These are phyloP conservation scores for Fusarium oligoseptatum DNA, from an alignment of 2,329 filamentous ascomycete species.

Conservation along the genomic window DNA sequence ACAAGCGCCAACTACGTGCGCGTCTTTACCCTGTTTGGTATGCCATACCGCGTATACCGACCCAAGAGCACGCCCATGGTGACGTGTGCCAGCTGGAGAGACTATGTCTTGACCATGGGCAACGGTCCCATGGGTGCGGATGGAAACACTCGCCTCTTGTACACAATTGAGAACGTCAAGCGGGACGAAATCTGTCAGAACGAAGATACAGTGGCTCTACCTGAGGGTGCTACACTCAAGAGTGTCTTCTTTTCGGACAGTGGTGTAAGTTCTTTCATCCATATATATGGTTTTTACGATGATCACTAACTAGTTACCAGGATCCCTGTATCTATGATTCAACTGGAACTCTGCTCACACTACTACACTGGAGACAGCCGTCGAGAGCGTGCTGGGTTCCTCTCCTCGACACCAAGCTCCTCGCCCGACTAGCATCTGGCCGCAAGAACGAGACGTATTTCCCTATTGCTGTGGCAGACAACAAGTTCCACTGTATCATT, in stretches of 20 bases:
- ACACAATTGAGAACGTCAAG: slow-evolving; percentile 95
- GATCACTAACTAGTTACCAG: slow-evolving; percentile 55
- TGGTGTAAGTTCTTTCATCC: slow-evolving; percentile 70
- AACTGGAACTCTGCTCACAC: slow-evolving; percentile 86
- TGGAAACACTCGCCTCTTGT: slow-evolving; percentile 82
- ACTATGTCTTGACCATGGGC: slow-evolving; percentile 96
- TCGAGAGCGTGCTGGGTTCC: slow-evolving; percentile 93
- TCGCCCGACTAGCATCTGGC: slow-evolving; percentile 85
- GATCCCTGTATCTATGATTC: slow-evolving; percentile 98
- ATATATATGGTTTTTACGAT: neutral
- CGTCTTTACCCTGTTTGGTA: slow-evolving; percentile 92
- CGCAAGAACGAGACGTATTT: slow-evolving; percentile 93
- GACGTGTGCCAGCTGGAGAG: slow-evolving; percentile 92
- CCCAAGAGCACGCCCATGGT: slow-evolving; percentile 93
- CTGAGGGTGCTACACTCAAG: slow-evolving; percentile 78
- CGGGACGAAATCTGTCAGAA: slow-evolving; percentile 94
- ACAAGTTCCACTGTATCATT: slow-evolving; percentile 98
- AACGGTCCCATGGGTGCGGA: slow-evolving; percentile 88
- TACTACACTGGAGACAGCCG: slow-evolving; percentile 90
- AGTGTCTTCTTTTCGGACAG: slow-evolving; percentile 92
- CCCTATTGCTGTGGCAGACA: slow-evolving; percentile 91
- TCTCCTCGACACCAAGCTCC: slow-evolving; percentile 86
- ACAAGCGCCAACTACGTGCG: slow-evolving; percentile 91
- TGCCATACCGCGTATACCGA: slow-evolving; percentile 88
- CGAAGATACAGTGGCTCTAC: slow-evolving; percentile 89